Evolutionary conservation across 2,329 filamentous ascomycete genomes (phyloP), one percentile per base, ranked within the genome.

Genomic region (Acrocalymma vagum): DNA sequence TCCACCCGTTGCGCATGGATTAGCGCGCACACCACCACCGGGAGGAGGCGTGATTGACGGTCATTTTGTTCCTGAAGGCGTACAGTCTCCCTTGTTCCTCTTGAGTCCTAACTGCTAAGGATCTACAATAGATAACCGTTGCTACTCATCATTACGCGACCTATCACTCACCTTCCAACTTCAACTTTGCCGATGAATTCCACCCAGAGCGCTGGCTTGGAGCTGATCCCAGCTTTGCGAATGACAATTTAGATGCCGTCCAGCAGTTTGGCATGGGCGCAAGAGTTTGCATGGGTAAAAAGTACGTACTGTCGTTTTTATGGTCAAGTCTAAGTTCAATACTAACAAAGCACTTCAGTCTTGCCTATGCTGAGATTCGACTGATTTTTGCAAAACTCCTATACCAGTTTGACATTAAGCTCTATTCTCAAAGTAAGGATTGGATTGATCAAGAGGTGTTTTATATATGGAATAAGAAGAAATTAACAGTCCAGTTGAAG

Each of bases 11-110:
- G 37, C 37, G 1, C 28, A 39, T 2, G 39, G 38, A 5, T 29
- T 42, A 5, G 38, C 28, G 2, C 39, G 53, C 21, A 16, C 56
- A 6, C 60, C 68, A 7, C 67, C 38, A 28, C 11, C 28, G 1
- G 57, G 50, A 5, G 71, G 70, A 6, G 50, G 54, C 4, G 27
- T 58, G 1, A 57, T 73, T 11, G 57, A 60, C 38, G 70, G 63
- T 3, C 7, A 59, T 7, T 60, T 33, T 29, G 48, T 73, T 20
- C 67, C 69, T 21, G 38, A 29, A 14, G 29, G 29, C 6, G 36
- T n/a, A n/a, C n/a, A n/a, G n/a, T n/a, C n/a, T n/a, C n/a, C n/a
- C n/a, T n/a, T n/a, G n/a, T n/a, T n/a, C n/a, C n/a, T n/a, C n/a
- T n/a, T n/a, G n/a, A n/a, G n/a, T n/a, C n/a, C n/a, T n/a, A n/a